Base-by-base conservation (phyloP, 179 eudicot species). In the Silene noctiflora region DNA sequence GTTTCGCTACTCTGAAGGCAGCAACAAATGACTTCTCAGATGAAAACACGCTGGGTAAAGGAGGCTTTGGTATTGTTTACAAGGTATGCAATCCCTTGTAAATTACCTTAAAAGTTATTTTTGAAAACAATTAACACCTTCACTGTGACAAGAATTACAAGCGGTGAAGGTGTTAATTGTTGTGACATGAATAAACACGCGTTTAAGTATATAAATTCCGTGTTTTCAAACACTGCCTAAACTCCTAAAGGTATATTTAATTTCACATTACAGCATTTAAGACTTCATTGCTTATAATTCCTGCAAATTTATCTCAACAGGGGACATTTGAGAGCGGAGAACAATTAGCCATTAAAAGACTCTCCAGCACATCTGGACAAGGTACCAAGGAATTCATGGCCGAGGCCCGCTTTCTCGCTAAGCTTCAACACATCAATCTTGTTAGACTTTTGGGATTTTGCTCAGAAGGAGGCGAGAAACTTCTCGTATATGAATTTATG, bases 11-110 rank as follows among this genome's bases (percentile, higher is more conserved):
- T 33, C 1, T 33, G 39, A 33, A 33, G 5, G 20, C 17, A 11
- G 76, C 81, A 19, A 78, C 81, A 24, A 2, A 1, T 0, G 35
- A 64, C 21, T 72, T 78, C 39, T 78, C 76, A 11, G 51, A 0
- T 9, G 71, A 7, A 6, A 78, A 72, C 39, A 78, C 31, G 76
- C 56, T 78, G 0, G 81, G 81, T 12, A 48, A 72, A 78, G 81
- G 81, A 42, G 79, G 75, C 1, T 77, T 70, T 16, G 79, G 75
- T 1, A 3, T 24, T 22, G 79, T 77, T 6, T 77, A 77, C 64
- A 78, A 78, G 72, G 81, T n/a, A n/a, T n/a, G n/a, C n/a, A n/a
- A n/a, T n/a, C n/a, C n/a, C n/a, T n/a, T n/a, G n/a, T n/a, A n/a
- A n/a, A n/a, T n/a, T n/a, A n/a, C n/a, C n/a, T n/a, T n/a, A n/a